These are phyloP conservation scores for Leccinum arenicola DNA, from an alignment of 768 basidiomycete genomes.

Conservation along the genomic window DNA sequence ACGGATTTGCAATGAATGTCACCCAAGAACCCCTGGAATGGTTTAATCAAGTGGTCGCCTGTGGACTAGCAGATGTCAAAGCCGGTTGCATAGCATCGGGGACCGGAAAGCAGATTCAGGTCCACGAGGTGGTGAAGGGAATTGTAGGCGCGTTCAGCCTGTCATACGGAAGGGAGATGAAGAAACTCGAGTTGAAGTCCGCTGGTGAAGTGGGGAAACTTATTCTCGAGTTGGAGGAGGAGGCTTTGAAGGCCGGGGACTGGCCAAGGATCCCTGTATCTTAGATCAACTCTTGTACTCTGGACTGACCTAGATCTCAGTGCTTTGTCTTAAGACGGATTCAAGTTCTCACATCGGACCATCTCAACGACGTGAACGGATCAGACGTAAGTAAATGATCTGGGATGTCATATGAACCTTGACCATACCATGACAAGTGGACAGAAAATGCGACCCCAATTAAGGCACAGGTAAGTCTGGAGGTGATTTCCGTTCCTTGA, in stretches of 20 bases:
- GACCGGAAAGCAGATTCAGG: constrained; percentile 35
- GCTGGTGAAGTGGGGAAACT: constrained; percentile 48
- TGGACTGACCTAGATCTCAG: not conserved
- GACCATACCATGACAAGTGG: not conserved
- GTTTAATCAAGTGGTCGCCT: constrained; percentile 89
- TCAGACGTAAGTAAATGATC: not conserved
- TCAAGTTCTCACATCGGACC: not conserved
- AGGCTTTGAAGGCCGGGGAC: constrained; percentile 38
- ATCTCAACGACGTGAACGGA: not conserved
- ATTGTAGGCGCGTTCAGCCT: constrained; percentile 48
- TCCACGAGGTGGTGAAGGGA: constrained; percentile 51
- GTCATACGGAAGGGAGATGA: constrained; percentile 48
- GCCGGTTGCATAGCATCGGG: constrained; percentile 66
- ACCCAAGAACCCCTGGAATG: constrained; percentile 76
- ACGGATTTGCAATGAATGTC: constrained; percentile 93
- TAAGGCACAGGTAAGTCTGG: not conserved
- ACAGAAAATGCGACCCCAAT: not conserved
- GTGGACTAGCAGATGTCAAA: constrained; percentile 80
- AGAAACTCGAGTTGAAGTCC: constrained; percentile 38
- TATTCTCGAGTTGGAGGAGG: constrained; percentile 46
- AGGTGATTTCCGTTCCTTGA: not conserved
- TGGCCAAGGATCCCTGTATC: constrained; percentile 34
- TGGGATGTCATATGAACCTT: not conserved
- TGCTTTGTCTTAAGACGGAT: not conserved
- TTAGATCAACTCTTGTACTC: not conserved